Evolutionary conservation across 116 monocot species (phyloP).

Genomic region (Dioscorea cayenensis): DNA sequence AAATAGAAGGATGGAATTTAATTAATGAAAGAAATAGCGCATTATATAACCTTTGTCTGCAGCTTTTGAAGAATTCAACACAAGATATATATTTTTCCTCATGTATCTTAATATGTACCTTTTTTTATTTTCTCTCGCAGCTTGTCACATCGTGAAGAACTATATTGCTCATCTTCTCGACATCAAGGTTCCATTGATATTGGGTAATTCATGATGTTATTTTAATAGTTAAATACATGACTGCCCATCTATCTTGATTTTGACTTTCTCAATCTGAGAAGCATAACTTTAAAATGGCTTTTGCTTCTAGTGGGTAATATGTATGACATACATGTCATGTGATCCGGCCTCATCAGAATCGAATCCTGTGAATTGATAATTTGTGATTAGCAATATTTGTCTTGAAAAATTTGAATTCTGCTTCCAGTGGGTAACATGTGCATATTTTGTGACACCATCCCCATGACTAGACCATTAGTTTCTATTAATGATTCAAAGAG

Average conservation of each 20-base stretch:
- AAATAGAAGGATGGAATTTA: too few species aligned
- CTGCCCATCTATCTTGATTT: not conserved
- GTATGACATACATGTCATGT: not conserved
- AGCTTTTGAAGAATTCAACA: not conserved
- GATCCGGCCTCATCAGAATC: too few species aligned
- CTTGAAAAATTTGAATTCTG: too few species aligned
- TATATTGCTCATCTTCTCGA: conserved; percentile 52
- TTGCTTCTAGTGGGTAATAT: not conserved
- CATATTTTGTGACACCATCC: too few species aligned
- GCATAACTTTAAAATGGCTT: not conserved
- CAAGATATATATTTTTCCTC: not conserved
- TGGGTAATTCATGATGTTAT: conserved; percentile 38
- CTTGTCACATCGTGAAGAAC: conserved; percentile 88
- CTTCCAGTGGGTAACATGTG: too few species aligned
- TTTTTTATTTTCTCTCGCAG: conserved; percentile 39
- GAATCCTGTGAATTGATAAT: too few species aligned
- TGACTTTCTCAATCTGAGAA: not conserved
- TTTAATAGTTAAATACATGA: not conserved
- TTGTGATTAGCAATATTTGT: too few species aligned
- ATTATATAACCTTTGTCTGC: not conserved
- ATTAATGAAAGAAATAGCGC: too few species aligned
- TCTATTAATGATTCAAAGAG: too few species aligned
- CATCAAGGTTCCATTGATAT: conserved; percentile 74
- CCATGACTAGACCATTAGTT: too few species aligned
- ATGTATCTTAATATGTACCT: not conserved